Percentiles rank a stretch among this genome's conserved stretches.
These are phyloP conservation scores for Fusarium sororula DNA, from an alignment of 2,329 filamentous ascomycete genomes.

Conservation along the genomic window DNA sequence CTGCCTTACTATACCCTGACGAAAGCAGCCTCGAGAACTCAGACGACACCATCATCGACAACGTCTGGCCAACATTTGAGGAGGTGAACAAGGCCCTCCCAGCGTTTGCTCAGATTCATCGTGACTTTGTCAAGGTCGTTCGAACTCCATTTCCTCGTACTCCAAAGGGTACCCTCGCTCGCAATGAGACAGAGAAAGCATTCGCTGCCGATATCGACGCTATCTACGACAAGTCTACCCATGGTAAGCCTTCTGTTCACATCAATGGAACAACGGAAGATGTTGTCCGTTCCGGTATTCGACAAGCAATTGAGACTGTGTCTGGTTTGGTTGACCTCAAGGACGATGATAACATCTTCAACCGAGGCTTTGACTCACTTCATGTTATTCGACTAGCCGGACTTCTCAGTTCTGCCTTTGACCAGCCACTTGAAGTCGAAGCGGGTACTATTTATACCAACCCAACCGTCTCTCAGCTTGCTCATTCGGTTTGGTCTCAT, in stretches of 20 bases:
- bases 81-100: not conserved
- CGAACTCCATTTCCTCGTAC: not conserved
- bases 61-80: not conserved
- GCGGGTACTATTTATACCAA: not conserved
- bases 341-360: not conserved
- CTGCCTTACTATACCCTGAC: not conserved
- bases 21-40: not conserved
- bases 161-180: not conserved
- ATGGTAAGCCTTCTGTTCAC: not conserved
- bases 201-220: not conserved
- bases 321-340: not conserved
- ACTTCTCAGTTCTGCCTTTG: not conserved
- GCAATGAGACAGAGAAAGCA: not conserved
- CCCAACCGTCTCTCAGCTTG: not conserved
- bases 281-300: not conserved
- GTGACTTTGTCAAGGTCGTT: not conserved
- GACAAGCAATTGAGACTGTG: not conserved
- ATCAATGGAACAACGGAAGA: not conserved
- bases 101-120: not conserved
- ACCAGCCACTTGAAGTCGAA: rapidly evolving
- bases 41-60: not conserved
- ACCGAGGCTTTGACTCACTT: not conserved
- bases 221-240: not conserved
- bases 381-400: not conserved
- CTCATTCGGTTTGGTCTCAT: not conserved